phyloP scores from a whole-genome alignment of 768 basidiomycete species.

The Multifurca ochricompacta region DNA sequence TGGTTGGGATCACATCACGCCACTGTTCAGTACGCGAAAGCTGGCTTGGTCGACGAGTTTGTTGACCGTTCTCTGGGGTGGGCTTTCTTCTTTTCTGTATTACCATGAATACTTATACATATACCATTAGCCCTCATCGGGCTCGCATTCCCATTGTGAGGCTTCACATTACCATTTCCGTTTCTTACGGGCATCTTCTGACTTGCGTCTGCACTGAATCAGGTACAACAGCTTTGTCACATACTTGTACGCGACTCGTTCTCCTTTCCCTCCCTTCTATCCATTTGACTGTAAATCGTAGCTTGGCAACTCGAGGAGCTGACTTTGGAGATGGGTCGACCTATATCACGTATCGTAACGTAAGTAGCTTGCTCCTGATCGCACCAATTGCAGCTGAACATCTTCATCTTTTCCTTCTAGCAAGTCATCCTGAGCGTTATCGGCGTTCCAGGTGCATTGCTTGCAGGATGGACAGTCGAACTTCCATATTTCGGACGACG shows the following conservation, averaged over 20 bases:
- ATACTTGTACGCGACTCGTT: constrained; percentile 36
- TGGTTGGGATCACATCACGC: constrained; percentile 36
- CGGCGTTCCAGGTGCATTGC: constrained; percentile 48
- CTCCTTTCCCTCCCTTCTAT: neutral
- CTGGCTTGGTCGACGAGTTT: constrained; percentile 44
- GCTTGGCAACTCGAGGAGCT: constrained; percentile 58
- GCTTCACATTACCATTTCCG: neutral
- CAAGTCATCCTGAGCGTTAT: constrained; percentile 51
- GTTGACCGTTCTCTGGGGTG: constrained; percentile 48
- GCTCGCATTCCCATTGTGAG: constrained; percentile 63
- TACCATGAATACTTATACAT: neutral
- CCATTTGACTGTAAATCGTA: constrained; percentile 23
- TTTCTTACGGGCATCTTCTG: neutral
- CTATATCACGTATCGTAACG: constrained; percentile 70
- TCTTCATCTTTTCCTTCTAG: constrained; percentile 22
- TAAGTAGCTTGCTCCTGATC: constrained; percentile 23
- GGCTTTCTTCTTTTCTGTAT: neutral
- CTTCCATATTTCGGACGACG: constrained; percentile 43
- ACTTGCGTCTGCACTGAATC: neutral
- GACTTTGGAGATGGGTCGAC: constrained; percentile 62
- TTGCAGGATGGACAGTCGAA: constrained; percentile 50
- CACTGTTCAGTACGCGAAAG: constrained; percentile 43
- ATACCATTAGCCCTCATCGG: constrained; percentile 55
- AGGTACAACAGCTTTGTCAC: constrained; percentile 48
- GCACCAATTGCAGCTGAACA: neutral